Evolutionary conservation across 805 yeast genomes (phyloP).

Genomic region (Starmerella asiatica): DNA sequence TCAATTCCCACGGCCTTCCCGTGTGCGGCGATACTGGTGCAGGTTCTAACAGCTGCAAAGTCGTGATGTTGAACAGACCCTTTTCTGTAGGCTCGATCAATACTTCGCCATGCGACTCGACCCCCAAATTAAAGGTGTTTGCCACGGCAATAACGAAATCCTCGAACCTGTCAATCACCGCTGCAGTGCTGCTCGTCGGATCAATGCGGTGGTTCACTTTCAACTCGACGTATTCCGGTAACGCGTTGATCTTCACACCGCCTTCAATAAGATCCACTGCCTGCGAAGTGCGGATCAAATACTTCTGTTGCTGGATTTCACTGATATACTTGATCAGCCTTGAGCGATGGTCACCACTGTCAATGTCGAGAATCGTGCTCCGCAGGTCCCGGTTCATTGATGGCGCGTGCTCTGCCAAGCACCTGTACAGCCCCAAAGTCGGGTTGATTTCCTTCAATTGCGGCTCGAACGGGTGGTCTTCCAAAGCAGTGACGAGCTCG

Average conservation of each 20-base stretch:
- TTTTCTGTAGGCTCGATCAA: constrained; percentile 21
- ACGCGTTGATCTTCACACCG: constrained; percentile 63
- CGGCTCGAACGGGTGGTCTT: constrained; percentile 42
- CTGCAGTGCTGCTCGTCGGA: constrained; percentile 39
- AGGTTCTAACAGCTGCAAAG: constrained; percentile 31
- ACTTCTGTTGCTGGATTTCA: constrained; percentile 22
- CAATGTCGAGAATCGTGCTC: constrained; percentile 15
- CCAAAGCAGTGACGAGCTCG: constrained; percentile 43
- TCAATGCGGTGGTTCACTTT: constrained; percentile 53
- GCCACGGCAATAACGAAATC: constrained; percentile 34
- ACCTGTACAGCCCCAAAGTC: constrained; percentile 41
- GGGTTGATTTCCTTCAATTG: constrained; percentile 48
- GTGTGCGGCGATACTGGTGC: constrained; percentile 41
- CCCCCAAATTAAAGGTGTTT: constrained; percentile 36
- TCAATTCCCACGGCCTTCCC: constrained; percentile 36
- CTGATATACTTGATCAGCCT: constrained; percentile 13
- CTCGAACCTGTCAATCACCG: constrained; percentile 27
- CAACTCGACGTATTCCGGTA: constrained; percentile 50
- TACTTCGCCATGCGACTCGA: constrained; percentile 28
- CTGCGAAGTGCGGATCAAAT: constrained; percentile 46
- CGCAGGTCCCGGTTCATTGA: constrained; percentile 14
- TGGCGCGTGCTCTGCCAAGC: constrained; percentile 36
- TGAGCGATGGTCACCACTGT: constrained; percentile 11
- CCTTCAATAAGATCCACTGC: constrained; percentile 56
- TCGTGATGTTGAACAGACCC: constrained; percentile 34